Conservation (phyloP, 2,329 filamentous ascomycete genomes). For the Corynespora cassiicola region DNA sequence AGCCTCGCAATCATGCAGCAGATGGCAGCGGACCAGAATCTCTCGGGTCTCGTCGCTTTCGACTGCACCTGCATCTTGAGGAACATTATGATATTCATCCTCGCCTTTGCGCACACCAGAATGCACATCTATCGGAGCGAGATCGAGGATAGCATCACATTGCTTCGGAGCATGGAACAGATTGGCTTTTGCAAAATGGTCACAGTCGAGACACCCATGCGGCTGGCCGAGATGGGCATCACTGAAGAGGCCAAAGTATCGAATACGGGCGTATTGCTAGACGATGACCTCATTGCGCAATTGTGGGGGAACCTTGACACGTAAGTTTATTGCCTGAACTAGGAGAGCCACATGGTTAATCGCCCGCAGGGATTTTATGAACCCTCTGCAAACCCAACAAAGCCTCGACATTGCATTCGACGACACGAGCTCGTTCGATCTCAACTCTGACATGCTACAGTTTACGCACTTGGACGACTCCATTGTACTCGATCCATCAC, state of each 20-base stretch:
- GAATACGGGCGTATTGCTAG: slow-evolving; percentile 24
- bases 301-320: slow-evolving; percentile 40
- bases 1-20: slow-evolving; percentile 33
- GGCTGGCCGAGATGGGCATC: slow-evolving; percentile 39
- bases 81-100: slow-evolving; percentile 42
- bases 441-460: slow-evolving; percentile 36
- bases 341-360: background rate
- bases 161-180: slow-evolving; percentile 36
- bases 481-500: slow-evolving; percentile 33
- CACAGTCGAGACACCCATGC: slow-evolving; percentile 38
- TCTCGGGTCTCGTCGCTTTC: slow-evolving; percentile 42
- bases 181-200: slow-evolving; percentile 45
- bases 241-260: slow-evolving; percentile 13
- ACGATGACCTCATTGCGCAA: slow-evolving; percentile 36
- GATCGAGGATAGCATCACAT: slow-evolving; percentile 30
- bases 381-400: slow-evolving; percentile 40
- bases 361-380: slow-evolving; percentile 33
- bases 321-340: slow-evolving; percentile 19
- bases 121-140: slow-evolving; percentile 30
- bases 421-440: slow-evolving; percentile 36
- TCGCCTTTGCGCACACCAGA: slow-evolving; percentile 40
- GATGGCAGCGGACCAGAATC: slow-evolving; percentile 31
- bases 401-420: slow-evolving; percentile 40
- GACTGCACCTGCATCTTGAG: slow-evolving; percentile 44
- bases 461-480: slow-evolving; percentile 39